Conservation (phyloP, 2,329 filamentous ascomycete genomes). For the Pseudocercospora ulei region DNA sequence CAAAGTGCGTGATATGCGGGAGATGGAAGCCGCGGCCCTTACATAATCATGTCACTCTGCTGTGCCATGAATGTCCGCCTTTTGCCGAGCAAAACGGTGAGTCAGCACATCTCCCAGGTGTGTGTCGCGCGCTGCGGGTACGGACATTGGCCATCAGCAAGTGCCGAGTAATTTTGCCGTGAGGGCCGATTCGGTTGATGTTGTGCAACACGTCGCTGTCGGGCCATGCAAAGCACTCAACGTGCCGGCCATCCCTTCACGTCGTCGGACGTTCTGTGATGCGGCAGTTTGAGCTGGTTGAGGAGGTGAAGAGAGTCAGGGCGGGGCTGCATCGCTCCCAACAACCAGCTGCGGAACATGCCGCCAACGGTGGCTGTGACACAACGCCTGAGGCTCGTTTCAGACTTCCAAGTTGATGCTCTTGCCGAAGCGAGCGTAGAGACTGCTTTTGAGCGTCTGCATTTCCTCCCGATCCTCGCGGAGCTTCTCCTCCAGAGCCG, state of each 20-base stretch:
- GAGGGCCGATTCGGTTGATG: background rate
- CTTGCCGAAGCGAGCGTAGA: conserved; percentile 90
- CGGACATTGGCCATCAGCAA: background rate
- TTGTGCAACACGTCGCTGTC: background rate
- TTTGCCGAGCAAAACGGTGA: conserved; percentile 6
- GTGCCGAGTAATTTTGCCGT: conserved; percentile 2
- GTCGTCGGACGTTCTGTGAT: no score
- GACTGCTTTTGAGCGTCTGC: conserved; percentile 75
- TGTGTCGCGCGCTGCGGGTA: background rate
- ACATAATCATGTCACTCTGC: no score
- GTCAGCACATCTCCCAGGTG: conserved; percentile 5
- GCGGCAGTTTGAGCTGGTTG: no score
- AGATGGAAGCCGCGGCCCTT: no score
- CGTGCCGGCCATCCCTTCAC: no score
- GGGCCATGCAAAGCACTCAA: conserved; percentile 2
- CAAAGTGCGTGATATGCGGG: no score
- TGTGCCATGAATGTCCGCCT: no score
- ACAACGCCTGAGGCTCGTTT: conserved; percentile 3
- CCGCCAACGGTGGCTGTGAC: background rate
- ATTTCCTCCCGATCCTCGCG: conserved; percentile 71
- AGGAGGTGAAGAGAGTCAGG: no score
- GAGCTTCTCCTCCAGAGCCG: conserved; percentile 65
- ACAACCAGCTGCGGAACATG: background rate
- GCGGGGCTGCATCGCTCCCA: no score
- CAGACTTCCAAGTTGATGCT: conserved; percentile 89